Evolutionary conservation across 805 yeast genomes (phyloP).

Genomic region (Spathaspora arborariae): DNA sequence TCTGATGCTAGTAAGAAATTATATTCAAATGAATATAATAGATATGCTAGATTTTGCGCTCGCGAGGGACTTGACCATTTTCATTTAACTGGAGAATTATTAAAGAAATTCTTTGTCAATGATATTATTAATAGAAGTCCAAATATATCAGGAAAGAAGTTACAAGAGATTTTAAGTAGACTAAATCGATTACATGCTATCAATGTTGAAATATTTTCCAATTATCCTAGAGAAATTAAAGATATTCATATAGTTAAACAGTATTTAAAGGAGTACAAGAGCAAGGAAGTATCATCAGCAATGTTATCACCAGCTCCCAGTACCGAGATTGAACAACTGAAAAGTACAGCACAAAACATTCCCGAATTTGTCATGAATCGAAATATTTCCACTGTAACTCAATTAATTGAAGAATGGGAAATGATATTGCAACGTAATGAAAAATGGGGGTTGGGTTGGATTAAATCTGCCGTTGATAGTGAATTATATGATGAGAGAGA

Average conservation of each 20-base stretch:
- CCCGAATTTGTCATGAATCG: conserved; percentile 25
- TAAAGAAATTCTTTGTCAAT: conserved; percentile 3
- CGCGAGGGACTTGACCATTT: conserved; percentile 7
- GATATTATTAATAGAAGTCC: conserved; percentile 4
- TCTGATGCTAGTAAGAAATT: conserved; percentile 6
- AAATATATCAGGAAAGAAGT: conserved; percentile 4
- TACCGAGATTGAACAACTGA: not conserved
- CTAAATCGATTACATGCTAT: conserved; percentile 6
- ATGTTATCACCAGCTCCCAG: not conserved
- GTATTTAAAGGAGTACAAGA: conserved; percentile 5
- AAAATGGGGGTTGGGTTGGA: conserved; percentile 41
- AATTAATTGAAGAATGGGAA: conserved; percentile 37
- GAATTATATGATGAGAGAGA: conserved; percentile 39
- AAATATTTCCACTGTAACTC: conserved; percentile 35
- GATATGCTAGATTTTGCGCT: conserved; percentile 9
- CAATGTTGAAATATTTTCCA: conserved; percentile 7
- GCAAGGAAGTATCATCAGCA: not conserved
- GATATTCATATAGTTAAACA: conserved; percentile 6
- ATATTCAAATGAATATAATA: conserved; percentile 6
- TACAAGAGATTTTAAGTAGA: conserved; percentile 7
- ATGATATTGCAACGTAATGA: conserved; percentile 37
- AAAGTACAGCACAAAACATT: not conserved
- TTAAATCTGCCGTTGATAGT: conserved; percentile 71
- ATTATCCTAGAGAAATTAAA: not conserved
- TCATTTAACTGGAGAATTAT: conserved; percentile 5